These are phyloP conservation scores for Xylaria acuta DNA, from an alignment of 495 filamentous ascomycete species.

Conservation along the genomic window DNA sequence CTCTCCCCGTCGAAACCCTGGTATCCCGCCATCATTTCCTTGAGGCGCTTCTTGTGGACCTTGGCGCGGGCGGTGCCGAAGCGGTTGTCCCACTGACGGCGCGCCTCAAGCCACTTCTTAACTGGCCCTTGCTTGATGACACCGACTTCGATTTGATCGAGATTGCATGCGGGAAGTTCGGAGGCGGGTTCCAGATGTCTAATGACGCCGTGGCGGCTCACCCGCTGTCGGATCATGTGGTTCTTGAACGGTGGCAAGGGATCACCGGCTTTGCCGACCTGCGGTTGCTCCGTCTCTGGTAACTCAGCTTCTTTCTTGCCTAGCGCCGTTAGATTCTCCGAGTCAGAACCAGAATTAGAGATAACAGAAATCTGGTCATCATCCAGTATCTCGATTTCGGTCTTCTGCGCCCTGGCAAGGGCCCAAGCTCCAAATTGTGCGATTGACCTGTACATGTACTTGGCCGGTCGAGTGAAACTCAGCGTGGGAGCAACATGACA, in stretches of 20 bases:
- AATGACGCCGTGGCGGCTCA: slow-evolving; percentile 76
- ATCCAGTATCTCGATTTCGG: slow-evolving; percentile 77
- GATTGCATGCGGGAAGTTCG: slow-evolving; percentile 65
- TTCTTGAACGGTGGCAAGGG: slow-evolving; percentile 75
- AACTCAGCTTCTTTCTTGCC: slow-evolving; percentile 26
- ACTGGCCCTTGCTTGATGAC: slow-evolving; percentile 81
- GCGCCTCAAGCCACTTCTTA: slow-evolving; percentile 78
- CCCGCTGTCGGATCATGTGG: slow-evolving; percentile 89
- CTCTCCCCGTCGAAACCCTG: slow-evolving; percentile 73
- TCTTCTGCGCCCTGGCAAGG: slow-evolving; percentile 79
- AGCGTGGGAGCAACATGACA: slow-evolving; percentile 92
- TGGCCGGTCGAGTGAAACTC: slow-evolving; percentile 91
- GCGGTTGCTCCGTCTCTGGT: slow-evolving; percentile 32
- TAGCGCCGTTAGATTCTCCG: slow-evolving; percentile 42
- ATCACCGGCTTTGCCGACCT: slow-evolving; percentile 82
- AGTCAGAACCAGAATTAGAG: slow-evolving; percentile 60
- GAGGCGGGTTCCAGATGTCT: slow-evolving; percentile 66
- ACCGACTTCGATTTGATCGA: slow-evolving; percentile 71
- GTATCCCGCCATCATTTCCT: slow-evolving; percentile 73
- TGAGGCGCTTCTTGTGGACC: slow-evolving; percentile 71
- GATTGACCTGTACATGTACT: slow-evolving; percentile 89
- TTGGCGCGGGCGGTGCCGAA: slow-evolving; percentile 70
- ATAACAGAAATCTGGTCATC: slow-evolving; percentile 80
- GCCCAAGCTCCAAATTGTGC: slow-evolving; percentile 94
- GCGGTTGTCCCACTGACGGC: slow-evolving; percentile 71